These are phyloP conservation scores for Lyophyllum decastes DNA, from an alignment of 768 basidiomycete species.

Conservation along the genomic window DNA sequence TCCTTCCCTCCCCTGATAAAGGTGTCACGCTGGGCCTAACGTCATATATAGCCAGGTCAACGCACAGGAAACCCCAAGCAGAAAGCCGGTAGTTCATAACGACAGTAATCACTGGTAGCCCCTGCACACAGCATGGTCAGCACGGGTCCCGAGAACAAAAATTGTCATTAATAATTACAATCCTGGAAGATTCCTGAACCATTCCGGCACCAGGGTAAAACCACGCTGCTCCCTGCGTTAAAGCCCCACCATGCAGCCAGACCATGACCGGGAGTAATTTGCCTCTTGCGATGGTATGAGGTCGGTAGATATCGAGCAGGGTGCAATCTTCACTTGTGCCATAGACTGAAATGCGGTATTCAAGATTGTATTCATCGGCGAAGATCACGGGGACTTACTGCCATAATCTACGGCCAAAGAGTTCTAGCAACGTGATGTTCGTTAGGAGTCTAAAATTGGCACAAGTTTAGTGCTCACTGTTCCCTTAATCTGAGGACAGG, in stretches of 20 bases:
- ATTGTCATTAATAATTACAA: constrained; percentile 3
- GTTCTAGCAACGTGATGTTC: constrained; percentile 9
- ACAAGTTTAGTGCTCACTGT: constrained; percentile 3
- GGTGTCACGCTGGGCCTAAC: not conserved
- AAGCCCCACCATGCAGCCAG: constrained; percentile 21
- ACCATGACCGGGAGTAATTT: constrained; percentile 20
- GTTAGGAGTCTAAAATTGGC: not conserved
- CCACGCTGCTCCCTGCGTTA: constrained; percentile 21
- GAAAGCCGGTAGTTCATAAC: constrained; percentile 20
- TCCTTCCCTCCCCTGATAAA: constrained; percentile 14
- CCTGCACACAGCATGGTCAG: not conserved
- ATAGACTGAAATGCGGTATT: constrained; percentile 10
- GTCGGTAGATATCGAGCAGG: constrained; percentile 18
- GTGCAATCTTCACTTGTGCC: constrained; percentile 21
- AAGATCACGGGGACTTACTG: constrained; percentile 1
- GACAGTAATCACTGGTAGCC: constrained; percentile 19
- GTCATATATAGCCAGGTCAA: not conserved
- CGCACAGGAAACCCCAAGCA: constrained; percentile 23
- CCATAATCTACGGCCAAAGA: constrained; percentile 20
- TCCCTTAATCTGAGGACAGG: constrained; percentile 21
- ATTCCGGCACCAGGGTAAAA: constrained; percentile 19
- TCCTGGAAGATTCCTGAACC: constrained; percentile 16
- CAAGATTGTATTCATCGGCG: not conserved
- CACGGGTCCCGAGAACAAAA: not conserved
- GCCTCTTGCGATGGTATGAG: constrained; percentile 7